phyloP scores from a whole-genome alignment of 1,139 yeast species.

The Taphrina wiesneri region DNA sequence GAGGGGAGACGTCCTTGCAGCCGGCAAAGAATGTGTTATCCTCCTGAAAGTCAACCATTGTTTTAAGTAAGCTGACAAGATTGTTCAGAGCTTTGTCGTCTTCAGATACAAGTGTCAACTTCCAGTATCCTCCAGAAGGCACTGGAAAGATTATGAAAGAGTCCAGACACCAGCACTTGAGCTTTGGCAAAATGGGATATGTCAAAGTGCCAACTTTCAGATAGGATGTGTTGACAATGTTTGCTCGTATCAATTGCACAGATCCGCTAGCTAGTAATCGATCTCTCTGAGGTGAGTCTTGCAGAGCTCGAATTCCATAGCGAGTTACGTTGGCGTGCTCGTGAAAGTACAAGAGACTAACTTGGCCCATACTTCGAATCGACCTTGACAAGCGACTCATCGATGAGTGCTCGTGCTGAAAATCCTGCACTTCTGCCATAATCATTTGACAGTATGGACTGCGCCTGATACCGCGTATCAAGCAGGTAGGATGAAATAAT shows the following conservation, averaged over 20 bases:
- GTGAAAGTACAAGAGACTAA: background rate
- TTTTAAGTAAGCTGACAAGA: background rate
- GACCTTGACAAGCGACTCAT: background rate
- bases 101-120: background rate
- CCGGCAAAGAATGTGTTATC: background rate
- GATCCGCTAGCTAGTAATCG: background rate
- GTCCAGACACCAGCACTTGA: constrained; percentile 3
- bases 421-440: background rate
- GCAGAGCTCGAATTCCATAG: background rate
- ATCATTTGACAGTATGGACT: too few species aligned
- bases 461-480: too few species aligned
- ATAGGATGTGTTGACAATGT: background rate
- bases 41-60: background rate
- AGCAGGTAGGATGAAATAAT: too few species aligned
- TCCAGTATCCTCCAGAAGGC: constrained; percentile 3
- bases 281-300: background rate
- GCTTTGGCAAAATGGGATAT: constrained; percentile 1
- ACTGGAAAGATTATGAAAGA: background rate
- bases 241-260: background rate
- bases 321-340: background rate
- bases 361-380: background rate
- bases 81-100: background rate
- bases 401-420: background rate
- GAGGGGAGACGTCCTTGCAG: background rate
- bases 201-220: background rate